Conservation (phyloP, 2,329 filamentous ascomycete species). For the Didymellaceae sp. region DNA sequence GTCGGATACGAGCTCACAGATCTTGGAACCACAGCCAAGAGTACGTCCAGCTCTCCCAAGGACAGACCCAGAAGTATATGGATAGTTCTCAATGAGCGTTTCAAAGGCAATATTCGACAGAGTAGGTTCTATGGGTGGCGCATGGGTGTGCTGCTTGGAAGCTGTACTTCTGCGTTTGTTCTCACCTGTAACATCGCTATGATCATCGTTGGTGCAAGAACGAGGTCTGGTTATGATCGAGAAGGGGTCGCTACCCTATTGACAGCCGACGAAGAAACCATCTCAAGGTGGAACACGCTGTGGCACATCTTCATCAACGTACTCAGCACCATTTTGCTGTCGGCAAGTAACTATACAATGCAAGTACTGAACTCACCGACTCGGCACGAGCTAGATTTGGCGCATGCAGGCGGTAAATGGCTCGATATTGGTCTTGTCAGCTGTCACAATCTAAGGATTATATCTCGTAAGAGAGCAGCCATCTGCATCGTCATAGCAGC, state of each 20-base stretch:
- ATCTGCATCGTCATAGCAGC: constrained; percentile 23
- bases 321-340: constrained; percentile 41
- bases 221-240: not conserved
- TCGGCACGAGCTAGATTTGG: constrained; percentile 25
- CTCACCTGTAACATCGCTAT: constrained; percentile 24
- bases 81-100: not conserved
- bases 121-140: constrained; percentile 24
- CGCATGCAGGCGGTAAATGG: constrained; percentile 45
- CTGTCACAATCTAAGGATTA: constrained; percentile 44
- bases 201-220: not conserved
- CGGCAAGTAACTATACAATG: constrained; percentile 34
- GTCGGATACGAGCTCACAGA: too few relatives aligned
- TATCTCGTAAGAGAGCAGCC: constrained; percentile 5
- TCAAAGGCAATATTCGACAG: too few relatives aligned
- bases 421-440: constrained; percentile 53
- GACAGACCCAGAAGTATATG: not conserved
- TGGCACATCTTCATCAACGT: constrained; percentile 58
- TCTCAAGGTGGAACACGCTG: constrained; percentile 14
- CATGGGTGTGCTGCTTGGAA: constrained; percentile 24
- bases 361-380: constrained; percentile 33
- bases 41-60: too few relatives aligned
- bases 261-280: not conserved
- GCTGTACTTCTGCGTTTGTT: constrained; percentile 21
- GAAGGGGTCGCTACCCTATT: constrained; percentile 3
- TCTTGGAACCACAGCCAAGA: too few relatives aligned